phyloP scores from a whole-genome alignment of 495 filamentous ascomycete species.

The Lasiosphaeria hispida region DNA sequence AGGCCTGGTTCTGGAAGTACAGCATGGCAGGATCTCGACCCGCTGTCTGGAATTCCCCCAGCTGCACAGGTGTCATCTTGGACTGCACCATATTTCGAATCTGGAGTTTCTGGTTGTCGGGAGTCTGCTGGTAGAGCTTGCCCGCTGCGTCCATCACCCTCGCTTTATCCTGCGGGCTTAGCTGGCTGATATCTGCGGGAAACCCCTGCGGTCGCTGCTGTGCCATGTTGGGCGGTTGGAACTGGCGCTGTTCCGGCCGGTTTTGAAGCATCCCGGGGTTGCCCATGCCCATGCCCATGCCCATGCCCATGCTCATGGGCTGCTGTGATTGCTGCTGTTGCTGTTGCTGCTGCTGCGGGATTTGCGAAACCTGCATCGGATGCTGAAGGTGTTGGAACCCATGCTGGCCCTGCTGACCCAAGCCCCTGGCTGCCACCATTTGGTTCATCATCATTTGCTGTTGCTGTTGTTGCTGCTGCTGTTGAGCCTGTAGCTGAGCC shows the following conservation, averaged over 20 bases:
- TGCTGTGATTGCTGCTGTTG: too few relatives aligned
- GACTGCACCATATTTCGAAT: slow-evolving; percentile 33
- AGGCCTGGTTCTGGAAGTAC: slow-evolving; percentile 42
- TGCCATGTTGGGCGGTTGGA: slow-evolving; percentile 36
- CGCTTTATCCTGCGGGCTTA: slow-evolving; percentile 29
- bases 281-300: slow-evolving; percentile 34
- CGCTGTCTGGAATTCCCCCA: slow-evolving; percentile 31
- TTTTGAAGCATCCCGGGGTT: slow-evolving; percentile 29
- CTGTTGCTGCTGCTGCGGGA: slow-evolving; percentile 38
- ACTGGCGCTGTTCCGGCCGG: slow-evolving; percentile 38
- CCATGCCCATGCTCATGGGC: too few relatives aligned
- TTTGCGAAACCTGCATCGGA: slow-evolving; percentile 46
- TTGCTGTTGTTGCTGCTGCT: slow-evolving; percentile 28
- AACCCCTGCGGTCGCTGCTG: slow-evolving; percentile 19
- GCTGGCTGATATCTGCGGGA: slow-evolving; percentile 13
- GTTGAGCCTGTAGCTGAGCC: slow-evolving; percentile 36
- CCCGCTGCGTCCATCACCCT: not conserved
- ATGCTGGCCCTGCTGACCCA: slow-evolving; percentile 41
- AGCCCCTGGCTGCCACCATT: slow-evolving; percentile 33
- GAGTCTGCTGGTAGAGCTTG: slow-evolving; percentile 21
- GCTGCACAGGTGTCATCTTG: slow-evolving; percentile 23
- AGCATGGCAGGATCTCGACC: slow-evolving; percentile 40
- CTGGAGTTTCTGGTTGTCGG: slow-evolving; percentile 33
- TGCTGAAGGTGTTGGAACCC: slow-evolving; percentile 49
- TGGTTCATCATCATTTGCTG: slow-evolving; percentile 48